Conservation (phyloP, 768 basidiomycete genomes). For the Kondoa malvinella region DNA sequence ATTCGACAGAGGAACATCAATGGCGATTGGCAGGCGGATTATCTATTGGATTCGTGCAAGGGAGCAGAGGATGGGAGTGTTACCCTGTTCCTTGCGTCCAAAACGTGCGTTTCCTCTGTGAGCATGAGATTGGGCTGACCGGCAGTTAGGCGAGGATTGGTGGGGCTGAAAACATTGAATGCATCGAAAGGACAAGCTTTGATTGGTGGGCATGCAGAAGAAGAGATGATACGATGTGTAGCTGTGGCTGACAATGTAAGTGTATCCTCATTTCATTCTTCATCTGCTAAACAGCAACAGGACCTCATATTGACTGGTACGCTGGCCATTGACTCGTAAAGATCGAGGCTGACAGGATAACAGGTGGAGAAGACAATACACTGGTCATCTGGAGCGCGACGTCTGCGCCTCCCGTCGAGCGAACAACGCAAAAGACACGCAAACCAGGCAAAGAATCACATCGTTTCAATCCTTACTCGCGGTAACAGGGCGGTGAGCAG, state of each 20-base stretch:
- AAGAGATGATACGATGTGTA: not conserved
- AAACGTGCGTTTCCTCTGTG: not conserved
- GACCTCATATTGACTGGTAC: not conserved
- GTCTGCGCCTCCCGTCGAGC: not conserved
- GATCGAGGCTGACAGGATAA: not conserved
- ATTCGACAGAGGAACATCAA: not conserved
- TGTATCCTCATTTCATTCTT: not conserved
- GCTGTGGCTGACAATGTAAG: not conserved
- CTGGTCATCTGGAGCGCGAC: not conserved
- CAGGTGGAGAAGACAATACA: not conserved
- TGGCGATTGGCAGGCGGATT: not conserved
- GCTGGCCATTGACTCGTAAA: not conserved
- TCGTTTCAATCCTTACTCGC: not conserved
- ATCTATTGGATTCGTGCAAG: not conserved
- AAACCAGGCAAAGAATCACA: not conserved
- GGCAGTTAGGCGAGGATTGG: not conserved
- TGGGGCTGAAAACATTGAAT: not conserved
- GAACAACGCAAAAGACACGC: not conserved
- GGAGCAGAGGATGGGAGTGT: not conserved
- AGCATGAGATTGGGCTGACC: not conserved
- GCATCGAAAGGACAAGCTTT: not conserved
- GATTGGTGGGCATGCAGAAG: not conserved
- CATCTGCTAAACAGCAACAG: not conserved
- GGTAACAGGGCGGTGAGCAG: not conserved
- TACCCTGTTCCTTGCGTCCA: not conserved